Conservation (phyloP, 345 rosid species). For the Anacardium occidentale region DNA sequence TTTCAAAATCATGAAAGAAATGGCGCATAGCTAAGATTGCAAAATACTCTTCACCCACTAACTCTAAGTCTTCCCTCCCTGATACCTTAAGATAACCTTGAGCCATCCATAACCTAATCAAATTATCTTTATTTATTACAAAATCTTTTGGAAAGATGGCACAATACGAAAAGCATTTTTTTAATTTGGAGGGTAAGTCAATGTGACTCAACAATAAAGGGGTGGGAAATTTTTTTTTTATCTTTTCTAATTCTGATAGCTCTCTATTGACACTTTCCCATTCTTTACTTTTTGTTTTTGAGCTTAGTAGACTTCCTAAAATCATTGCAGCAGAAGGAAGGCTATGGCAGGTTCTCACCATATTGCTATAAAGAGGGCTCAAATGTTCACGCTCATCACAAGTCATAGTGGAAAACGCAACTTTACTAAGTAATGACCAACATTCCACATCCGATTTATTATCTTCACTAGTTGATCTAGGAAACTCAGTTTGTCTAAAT, state of each 20-base stretch:
- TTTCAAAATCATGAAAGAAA: constrained; percentile 33
- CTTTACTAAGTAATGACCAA: neutral
- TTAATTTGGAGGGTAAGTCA: neutral
- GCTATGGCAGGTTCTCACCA: neutral
- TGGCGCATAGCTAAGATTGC: constrained; percentile 17
- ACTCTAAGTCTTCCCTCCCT: neutral
- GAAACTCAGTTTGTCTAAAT: neutral
- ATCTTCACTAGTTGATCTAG: neutral
- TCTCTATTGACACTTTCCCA: neutral
- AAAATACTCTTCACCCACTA: neutral
- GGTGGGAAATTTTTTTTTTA: neutral
- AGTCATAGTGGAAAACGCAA: neutral
- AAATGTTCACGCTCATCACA: neutral
- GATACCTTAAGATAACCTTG: neutral
- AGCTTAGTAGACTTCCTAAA: neutral
- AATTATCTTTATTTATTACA: neutral
- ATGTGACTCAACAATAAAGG: neutral
- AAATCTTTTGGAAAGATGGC: neutral
- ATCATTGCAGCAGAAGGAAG: neutral
- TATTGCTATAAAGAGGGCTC: too few species aligned
- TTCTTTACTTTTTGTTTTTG: too few species aligned
- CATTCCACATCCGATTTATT: neutral
- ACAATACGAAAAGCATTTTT: neutral
- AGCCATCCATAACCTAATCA: neutral
- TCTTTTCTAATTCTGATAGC: neutral